Percentiles rank a stretch among this genome's conserved stretches.
These are phyloP conservation scores for Fraxinus ornus DNA, from an alignment of 305 asterid genomes.

Conservation along the genomic window DNA sequence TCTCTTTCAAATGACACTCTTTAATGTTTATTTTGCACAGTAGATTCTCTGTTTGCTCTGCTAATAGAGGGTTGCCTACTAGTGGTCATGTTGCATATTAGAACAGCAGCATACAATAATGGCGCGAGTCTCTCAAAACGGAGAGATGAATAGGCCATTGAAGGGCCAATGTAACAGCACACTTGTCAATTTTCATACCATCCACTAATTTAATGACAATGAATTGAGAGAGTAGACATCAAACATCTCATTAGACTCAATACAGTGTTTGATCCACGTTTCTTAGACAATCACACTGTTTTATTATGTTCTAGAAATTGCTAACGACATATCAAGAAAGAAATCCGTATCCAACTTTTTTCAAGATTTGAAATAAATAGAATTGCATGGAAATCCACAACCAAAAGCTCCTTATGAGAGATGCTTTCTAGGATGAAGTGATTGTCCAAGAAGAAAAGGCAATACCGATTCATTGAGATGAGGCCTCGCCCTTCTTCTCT, in stretches of 20 bases:
- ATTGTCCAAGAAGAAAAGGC: constrained; percentile 3
- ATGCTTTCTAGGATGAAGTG: neutral
- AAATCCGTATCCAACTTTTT: neutral
- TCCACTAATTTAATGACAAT: neutral
- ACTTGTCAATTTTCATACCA: neutral
- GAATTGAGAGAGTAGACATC: neutral
- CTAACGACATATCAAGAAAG: neutral
- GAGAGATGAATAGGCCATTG: neutral
- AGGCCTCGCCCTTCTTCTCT: constrained; percentile 35
- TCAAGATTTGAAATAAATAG: neutral
- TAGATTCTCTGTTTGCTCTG: neutral
- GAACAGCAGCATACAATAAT: neutral
- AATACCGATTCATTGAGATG: constrained; percentile 28
- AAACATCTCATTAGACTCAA: neutral
- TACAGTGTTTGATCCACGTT: neutral
- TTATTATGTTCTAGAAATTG: neutral
- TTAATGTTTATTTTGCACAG: neutral
- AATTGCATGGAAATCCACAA: neutral
- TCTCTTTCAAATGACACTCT: neutral
- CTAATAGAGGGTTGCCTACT: neutral
- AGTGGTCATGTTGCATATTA: neutral
- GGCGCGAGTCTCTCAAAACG: neutral
- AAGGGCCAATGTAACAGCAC: neutral
- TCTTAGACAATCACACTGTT: neutral
- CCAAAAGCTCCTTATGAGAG: neutral